These are phyloP conservation scores for Drechslerella coelobrocha DNA, from an alignment of 2,329 filamentous ascomycete genomes.

Conservation along the genomic window DNA sequence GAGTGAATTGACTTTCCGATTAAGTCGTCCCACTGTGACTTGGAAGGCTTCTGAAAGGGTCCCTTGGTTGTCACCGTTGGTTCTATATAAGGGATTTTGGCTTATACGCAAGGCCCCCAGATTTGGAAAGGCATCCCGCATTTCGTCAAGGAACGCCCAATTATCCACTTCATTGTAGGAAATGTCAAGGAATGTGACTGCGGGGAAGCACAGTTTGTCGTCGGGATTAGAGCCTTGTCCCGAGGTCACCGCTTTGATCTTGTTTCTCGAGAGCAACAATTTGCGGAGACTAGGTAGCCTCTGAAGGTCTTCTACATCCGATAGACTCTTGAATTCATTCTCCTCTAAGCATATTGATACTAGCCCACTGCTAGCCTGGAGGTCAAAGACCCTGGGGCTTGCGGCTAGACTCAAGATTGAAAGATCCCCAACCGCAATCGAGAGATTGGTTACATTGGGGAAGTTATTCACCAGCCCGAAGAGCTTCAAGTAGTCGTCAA, in stretches of 20 bases:
- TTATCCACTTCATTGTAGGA: slow-evolving; percentile 73
- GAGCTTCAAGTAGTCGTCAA: slow-evolving; percentile 10
- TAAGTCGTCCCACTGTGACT: slow-evolving; percentile 39
- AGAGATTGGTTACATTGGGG: slow-evolving; percentile 36
- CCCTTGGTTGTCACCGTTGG: slow-evolving; percentile 68
- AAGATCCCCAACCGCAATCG: slow-evolving; percentile 37
- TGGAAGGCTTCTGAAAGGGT: slow-evolving; percentile 58
- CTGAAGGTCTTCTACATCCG: slow-evolving; percentile 66
- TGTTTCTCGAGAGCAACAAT: slow-evolving; percentile 78
- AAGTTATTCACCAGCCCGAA: slow-evolving; percentile 35
- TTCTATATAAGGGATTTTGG: slow-evolving; percentile 73
- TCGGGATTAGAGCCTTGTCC: slow-evolving; percentile 56
- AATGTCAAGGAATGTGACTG: slow-evolving; percentile 72
- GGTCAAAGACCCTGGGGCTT: slow-evolving; percentile 33
- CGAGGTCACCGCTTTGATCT: slow-evolving; percentile 63
- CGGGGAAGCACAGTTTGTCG: slow-evolving; percentile 62
- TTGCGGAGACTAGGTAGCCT: slow-evolving; percentile 64
- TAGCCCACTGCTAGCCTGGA: slow-evolving; percentile 27
- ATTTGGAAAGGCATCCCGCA: slow-evolving; percentile 70
- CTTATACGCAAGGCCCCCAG: slow-evolving; percentile 78
- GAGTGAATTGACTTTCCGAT: slow-evolving; percentile 22
- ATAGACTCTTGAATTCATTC: slow-evolving; percentile 70
- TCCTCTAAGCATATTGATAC: slow-evolving; percentile 71
- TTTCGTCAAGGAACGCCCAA: slow-evolving; percentile 71
- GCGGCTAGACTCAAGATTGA: slow-evolving; percentile 5